Percentiles rank a stretch among this genome's conserved stretches.
phyloP scores from a whole-genome alignment of 2,329 filamentous ascomycete species.

The Botrytis aclada region DNA sequence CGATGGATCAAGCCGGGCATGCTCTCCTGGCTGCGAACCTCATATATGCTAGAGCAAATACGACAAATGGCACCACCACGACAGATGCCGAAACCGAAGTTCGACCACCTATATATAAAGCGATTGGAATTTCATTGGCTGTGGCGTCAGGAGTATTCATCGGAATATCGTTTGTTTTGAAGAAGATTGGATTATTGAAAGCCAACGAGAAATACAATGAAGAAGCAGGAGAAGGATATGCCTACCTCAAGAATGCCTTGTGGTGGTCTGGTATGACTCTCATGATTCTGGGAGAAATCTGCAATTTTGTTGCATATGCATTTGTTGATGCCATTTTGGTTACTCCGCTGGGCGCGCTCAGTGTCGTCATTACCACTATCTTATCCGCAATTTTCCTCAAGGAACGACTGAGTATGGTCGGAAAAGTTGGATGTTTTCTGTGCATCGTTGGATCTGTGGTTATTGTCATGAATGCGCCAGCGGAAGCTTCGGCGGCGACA shows the following conservation, averaged over 20 bases:
- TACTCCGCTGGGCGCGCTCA: constrained; percentile 84
- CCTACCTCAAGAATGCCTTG: constrained; percentile 89
- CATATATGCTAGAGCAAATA: constrained; percentile 46
- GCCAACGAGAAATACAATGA: constrained; percentile 97
- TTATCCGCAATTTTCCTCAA: constrained; percentile 94
- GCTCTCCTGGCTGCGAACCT: constrained; percentile 41
- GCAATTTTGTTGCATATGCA: constrained; percentile 95
- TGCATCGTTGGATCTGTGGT: constrained; percentile 91
- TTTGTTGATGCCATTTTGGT: constrained; percentile 97
- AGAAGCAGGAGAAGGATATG: constrained; percentile 92
- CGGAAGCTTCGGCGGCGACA: constrained; percentile 76
- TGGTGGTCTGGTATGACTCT: constrained; percentile 97
- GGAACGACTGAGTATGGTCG: constrained; percentile 90
- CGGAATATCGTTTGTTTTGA: constrained; percentile 89
- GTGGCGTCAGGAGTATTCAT: constrained; percentile 89
- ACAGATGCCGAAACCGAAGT: constrained; percentile 26
- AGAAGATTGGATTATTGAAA: constrained; percentile 86
- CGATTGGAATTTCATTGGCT: constrained; percentile 80
- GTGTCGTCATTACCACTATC: constrained; percentile 88
- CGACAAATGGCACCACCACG: constrained; percentile 33
- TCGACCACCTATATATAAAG: constrained; percentile 61
- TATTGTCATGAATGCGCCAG: constrained; percentile 90
- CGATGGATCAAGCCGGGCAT: constrained; percentile 42
- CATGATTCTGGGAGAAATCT: constrained; percentile 95
- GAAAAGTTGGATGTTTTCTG: constrained; percentile 92